Percentiles rank a stretch among this genome's conserved stretches.
Conservation (phyloP, 768 basidiomycete species). For the Psilocybe azurescens region DNA sequence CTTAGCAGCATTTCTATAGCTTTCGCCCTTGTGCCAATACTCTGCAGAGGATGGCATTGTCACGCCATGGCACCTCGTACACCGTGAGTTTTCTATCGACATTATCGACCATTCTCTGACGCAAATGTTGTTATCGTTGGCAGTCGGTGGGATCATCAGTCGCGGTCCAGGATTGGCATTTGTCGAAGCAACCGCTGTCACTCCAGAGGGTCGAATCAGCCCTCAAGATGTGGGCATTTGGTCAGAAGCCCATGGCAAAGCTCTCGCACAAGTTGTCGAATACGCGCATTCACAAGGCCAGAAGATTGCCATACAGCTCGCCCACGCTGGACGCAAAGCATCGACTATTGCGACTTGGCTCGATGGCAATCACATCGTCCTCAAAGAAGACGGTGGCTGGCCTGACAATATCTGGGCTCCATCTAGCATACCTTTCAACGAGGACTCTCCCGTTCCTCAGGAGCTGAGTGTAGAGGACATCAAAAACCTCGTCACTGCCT, state of each 20-base stretch:
- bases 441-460: constrained; percentile 53
- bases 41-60: constrained; percentile 54
- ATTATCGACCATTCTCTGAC: constrained; percentile 55
- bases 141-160: constrained; percentile 19
- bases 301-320: constrained; percentile 74
- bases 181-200: neutral
- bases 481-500: no score
- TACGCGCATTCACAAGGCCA: constrained; percentile 65
- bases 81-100: no score
- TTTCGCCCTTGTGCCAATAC: constrained; percentile 65
- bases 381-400: constrained; percentile 48
- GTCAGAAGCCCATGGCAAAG: no score
- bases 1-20: constrained; percentile 23
- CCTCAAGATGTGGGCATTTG: no score
- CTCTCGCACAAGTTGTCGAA: neutral
- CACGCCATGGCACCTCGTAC: constrained; percentile 43
- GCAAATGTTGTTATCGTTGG: no score
- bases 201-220: no score
- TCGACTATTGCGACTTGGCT: constrained; percentile 70
- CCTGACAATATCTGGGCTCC: constrained; percentile 60
- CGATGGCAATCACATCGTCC: constrained; percentile 29
- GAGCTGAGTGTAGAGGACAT: constrained; percentile 36
- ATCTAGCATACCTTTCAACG: constrained; percentile 48
- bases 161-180: neutral
- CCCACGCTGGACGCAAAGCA: constrained; percentile 76